Conservation (phyloP, 495 filamentous ascomycete species). For the Thozetella sp. region DNA sequence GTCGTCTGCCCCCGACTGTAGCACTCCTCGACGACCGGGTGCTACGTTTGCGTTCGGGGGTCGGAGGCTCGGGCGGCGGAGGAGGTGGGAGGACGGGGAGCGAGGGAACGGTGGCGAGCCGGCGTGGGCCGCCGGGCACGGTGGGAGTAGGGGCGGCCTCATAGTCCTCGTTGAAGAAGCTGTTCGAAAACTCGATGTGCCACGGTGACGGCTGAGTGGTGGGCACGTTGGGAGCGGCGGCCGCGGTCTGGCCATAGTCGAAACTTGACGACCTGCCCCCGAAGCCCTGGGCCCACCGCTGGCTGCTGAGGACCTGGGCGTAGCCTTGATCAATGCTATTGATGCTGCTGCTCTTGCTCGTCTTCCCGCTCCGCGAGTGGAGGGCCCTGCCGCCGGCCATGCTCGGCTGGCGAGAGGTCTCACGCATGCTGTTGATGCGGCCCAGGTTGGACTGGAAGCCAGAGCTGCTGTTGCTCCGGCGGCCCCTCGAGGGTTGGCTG, state of each 20-base stretch:
- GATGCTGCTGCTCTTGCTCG: conserved; percentile 72
- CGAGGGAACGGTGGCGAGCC: conserved; percentile 40
- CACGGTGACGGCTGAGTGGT: conserved; percentile 31
- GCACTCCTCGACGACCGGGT: conserved; percentile 63
- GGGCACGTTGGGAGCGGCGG: conserved; percentile 18
- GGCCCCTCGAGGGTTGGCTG: conserved; percentile 56
- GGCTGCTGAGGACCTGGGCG: conserved; percentile 51
- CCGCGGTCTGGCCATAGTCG: conserved; percentile 58
- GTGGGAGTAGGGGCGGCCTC: conserved; percentile 91
- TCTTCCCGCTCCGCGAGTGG: conserved; percentile 57
- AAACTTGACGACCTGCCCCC: conserved; percentile 77
- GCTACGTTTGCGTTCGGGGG: conserved; percentile 60
- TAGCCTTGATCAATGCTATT: conserved; percentile 71
- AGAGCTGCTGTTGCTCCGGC: conserved; percentile 83
- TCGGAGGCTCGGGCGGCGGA: conserved; percentile 19
- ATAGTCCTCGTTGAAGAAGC: conserved; percentile 55
- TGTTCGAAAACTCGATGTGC: conserved; percentile 44
- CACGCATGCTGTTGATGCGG: conserved; percentile 64
- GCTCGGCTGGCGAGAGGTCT: conserved; percentile 37
- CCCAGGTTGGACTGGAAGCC: conserved; percentile 63
- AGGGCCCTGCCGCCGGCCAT: conserved; percentile 30
- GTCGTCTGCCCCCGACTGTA: conserved; percentile 39
- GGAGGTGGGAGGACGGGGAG: conserved; percentile 46
- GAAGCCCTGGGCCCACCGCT: conserved; percentile 57
- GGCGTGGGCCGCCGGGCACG: conserved; percentile 77